Evolutionary conservation across 495 filamentous ascomycete genomes (phyloP).

Genomic region (Opeltia flavorubescens): DNA sequence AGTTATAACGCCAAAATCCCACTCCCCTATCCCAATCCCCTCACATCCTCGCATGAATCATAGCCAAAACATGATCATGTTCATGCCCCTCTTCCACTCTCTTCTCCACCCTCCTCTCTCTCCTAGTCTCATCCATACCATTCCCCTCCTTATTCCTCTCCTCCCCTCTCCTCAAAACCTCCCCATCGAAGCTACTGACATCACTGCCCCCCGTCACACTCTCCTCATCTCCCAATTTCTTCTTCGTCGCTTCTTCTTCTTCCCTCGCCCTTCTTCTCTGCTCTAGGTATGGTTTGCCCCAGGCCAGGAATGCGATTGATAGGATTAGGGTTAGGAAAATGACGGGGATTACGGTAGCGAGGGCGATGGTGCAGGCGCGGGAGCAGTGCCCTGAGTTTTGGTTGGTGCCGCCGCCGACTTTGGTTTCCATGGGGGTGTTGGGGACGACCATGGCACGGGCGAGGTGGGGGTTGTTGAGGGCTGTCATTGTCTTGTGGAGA

Average conservation of each 20-base stretch:
- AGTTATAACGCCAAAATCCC: too few species aligned
- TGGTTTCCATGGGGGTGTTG: neutral
- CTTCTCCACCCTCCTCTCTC: neutral
- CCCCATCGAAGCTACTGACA: neutral
- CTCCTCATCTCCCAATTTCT: neutral
- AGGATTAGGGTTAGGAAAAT: neutral
- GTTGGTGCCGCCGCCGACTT: neutral
- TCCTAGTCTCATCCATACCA: neutral
- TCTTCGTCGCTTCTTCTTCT: neutral
- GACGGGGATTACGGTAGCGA: neutral
- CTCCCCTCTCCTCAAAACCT: neutral
- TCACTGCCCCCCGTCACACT: neutral
- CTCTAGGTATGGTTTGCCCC: neutral
- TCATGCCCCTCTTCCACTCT: neutral
- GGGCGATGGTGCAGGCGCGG: neutral
- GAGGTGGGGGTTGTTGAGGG: neutral
- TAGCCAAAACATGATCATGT: neutral
- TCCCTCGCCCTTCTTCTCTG: neutral
- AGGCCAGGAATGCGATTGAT: neutral
- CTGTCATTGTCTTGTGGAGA: too few species aligned
- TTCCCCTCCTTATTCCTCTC: neutral
- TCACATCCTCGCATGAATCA: neutral
- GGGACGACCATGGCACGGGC: neutral
- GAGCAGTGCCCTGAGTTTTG: neutral
- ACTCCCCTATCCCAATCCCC: neutral